Evolutionary conservation across 495 filamentous ascomycete species (phyloP).

Genomic region (Aspergillus olivimuriae): DNA sequence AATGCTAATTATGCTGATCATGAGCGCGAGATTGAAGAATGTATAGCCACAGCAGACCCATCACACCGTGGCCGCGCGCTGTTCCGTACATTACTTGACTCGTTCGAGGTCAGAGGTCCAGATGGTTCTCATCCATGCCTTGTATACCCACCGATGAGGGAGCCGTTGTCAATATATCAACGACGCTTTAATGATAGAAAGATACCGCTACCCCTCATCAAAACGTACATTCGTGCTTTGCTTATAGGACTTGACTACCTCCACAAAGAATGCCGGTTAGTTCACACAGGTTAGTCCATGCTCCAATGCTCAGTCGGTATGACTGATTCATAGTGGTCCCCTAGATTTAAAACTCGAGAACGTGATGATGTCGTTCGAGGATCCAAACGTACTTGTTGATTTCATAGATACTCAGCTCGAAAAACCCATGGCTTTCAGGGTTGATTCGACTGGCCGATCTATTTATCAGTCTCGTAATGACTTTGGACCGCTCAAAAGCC

Average conservation of each 20-base stretch:
- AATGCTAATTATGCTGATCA: slow-evolving; percentile 25
- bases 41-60: slow-evolving; percentile 27
- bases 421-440: slow-evolving; percentile 36
- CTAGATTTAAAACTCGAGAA: slow-evolving; percentile 45
- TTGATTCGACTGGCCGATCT: slow-evolving; percentile 23
- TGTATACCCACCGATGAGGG: slow-evolving; percentile 36
- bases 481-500: slow-evolving; percentile 32
- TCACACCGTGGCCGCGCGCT: slow-evolving; percentile 27
- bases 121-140: slow-evolving; percentile 29
- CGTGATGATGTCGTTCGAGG: slow-evolving; percentile 40
- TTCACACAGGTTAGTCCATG: slow-evolving; percentile 28
- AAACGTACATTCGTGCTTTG: slow-evolving; percentile 33
- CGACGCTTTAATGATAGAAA: slow-evolving; percentile 22
- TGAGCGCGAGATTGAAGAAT: slow-evolving; percentile 32
- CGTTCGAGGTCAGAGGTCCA: slow-evolving; percentile 23
- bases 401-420: slow-evolving; percentile 31
- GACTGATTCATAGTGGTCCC: slow-evolving; percentile 18
- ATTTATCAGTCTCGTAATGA: slow-evolving; percentile 37
- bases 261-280: slow-evolving; percentile 32
- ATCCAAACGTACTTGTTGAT: slow-evolving; percentile 33
- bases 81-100: slow-evolving; percentile 20
- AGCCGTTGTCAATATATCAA: slow-evolving; percentile 29
- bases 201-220: slow-evolving; percentile 28
- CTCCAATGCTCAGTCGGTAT: slow-evolving; percentile 10
- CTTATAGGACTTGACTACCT: slow-evolving; percentile 42